Percentiles rank a stretch among this genome's conserved stretches.
Evolutionary conservation across 1,284 basidiomycete genomes (phyloP).

Genomic region (Mycena citricolor): DNA sequence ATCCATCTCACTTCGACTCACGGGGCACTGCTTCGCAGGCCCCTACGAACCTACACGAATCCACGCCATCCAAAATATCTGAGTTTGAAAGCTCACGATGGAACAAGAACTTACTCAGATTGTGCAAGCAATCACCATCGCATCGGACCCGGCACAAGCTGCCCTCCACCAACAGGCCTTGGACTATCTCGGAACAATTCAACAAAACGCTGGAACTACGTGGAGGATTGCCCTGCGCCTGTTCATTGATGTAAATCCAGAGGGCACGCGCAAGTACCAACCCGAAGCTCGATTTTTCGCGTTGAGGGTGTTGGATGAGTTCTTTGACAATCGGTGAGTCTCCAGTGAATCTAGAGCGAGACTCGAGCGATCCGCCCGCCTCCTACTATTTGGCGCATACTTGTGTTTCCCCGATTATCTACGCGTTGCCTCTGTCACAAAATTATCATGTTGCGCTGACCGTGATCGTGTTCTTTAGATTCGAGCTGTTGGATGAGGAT

Average conservation of each 20-base stretch:
- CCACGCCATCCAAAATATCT: too few relatives aligned
- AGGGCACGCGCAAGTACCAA: slow-evolving; percentile 65
- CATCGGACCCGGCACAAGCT: slow-evolving; percentile 73
- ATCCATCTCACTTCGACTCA: too few relatives aligned
- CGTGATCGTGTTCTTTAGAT: slow-evolving; percentile 40
- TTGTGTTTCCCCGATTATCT: too few relatives aligned
- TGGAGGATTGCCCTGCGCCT: slow-evolving; percentile 79
- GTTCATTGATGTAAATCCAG: slow-evolving; percentile 62
- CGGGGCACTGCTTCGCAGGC: too few relatives aligned
- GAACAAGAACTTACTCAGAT: slow-evolving; percentile 74
- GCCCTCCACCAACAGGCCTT: slow-evolving; percentile 78
- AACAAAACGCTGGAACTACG: slow-evolving; percentile 71
- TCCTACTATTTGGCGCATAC: too few relatives aligned
- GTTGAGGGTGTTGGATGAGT: slow-evolving; percentile 82
- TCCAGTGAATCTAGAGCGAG: background rate
- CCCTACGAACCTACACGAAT: too few relatives aligned
- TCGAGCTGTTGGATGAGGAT: slow-evolving; percentile 67
- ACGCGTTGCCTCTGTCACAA: too few relatives aligned
- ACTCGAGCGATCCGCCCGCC: too few relatives aligned
- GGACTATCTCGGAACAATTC: slow-evolving; percentile 74
- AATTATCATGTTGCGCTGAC: too few relatives aligned
- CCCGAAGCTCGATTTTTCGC: slow-evolving; percentile 83
- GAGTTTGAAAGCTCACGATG: slow-evolving; percentile 53
- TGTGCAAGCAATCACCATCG: slow-evolving; percentile 81
- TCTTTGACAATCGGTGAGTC: slow-evolving; percentile 80